Evolutionary conservation across 1,139 yeast genomes (phyloP), one percentile per base, ranked within the genome.

Genomic region (Lodderomyces parapsilosis): DNA sequence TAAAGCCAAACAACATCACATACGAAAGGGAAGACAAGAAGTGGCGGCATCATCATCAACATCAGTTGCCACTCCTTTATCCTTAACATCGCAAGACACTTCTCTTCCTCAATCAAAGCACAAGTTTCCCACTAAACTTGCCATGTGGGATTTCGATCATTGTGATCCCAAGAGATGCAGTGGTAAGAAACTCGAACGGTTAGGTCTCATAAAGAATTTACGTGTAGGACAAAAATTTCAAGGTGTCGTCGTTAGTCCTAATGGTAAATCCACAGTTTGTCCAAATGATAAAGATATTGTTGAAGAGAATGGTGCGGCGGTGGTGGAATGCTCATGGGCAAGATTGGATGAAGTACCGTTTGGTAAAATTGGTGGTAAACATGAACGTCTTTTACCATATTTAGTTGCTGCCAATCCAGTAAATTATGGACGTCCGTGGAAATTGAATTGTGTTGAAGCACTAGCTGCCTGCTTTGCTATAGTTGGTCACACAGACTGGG

Each of bases 301-400:
- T 0, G 96, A 86, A 55, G 72, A 74, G 36, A 64, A 72, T 42
- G 99, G 99, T 27, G 94, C 91, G 10, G 96, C 99, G 0, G 99
- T 93, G 7, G 99, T 93, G 1, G 99, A 93, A 60, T 93, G 98
- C 64, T 90, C 97, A 1, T 93, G 99, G 99, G 99, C 99, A 0
- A 71, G 98, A 48, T 63, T 94, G 18, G 96, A 90, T 44, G 99
- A 93, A 60, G 82, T 93, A n/a, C 99, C 99, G 1, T 93, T 93
- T 63, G 70, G 75, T 49, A 88, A 86, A 58, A 91, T 93, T 47
- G 98, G 99, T 3, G 99, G 99, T 3, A 82, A 80, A 49, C 76
- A 89, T 56, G 97, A 93, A 58, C 71, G 99, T 41, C 68, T 93
- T 18, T 67, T 93, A 47, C 99, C 99, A 0, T 93, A 91, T 56